These are phyloP conservation scores for Saccharomycopsis sp. DNA, from an alignment of 805 yeast species.

Conservation along the genomic window DNA sequence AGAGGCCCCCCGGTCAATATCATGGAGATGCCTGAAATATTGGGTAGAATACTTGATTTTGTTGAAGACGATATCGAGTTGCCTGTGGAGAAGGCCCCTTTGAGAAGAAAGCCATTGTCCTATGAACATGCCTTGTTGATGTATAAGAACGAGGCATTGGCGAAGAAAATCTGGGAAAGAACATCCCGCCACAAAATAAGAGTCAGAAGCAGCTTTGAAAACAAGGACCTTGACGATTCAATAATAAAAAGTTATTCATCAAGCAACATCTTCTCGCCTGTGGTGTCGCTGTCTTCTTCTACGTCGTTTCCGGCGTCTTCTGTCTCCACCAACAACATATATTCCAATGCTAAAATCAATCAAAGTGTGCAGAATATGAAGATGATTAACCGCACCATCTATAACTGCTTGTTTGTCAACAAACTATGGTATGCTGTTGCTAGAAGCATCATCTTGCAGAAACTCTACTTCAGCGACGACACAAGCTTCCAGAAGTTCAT, in stretches of 20 bases:
- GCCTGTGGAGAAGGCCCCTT: conserved; percentile 57
- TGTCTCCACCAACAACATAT: conserved; percentile 3
- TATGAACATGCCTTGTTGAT: conserved; percentile 61
- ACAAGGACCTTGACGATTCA: not conserved
- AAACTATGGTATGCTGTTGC: conserved; percentile 57
- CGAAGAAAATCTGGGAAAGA: conserved; percentile 39
- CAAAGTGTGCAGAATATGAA: conserved; percentile 5
- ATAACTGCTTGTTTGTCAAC: conserved; percentile 63
- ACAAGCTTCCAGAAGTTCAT: conserved; percentile 38
- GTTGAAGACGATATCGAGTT: conserved; percentile 50
- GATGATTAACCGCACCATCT: conserved; percentile 31
- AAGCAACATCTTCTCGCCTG: not conserved
- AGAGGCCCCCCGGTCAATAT: not conserved
- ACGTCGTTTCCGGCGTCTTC: not conserved
- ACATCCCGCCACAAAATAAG: conserved; percentile 21
- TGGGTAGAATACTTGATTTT: conserved; percentile 25
- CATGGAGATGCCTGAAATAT: conserved; percentile 14
- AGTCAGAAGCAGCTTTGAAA: not conserved
- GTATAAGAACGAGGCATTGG: conserved; percentile 47
- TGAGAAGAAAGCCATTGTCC: conserved; percentile 63
- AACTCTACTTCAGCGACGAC: conserved; percentile 47
- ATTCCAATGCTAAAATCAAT: conserved; percentile 9
- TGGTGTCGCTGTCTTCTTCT: conserved; percentile 3
- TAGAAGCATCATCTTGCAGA: conserved; percentile 45
- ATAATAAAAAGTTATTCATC: not conserved